Base-by-base conservation (phyloP, 1,284 basidiomycete species). In the Sporisorium reilianum region DNA sequence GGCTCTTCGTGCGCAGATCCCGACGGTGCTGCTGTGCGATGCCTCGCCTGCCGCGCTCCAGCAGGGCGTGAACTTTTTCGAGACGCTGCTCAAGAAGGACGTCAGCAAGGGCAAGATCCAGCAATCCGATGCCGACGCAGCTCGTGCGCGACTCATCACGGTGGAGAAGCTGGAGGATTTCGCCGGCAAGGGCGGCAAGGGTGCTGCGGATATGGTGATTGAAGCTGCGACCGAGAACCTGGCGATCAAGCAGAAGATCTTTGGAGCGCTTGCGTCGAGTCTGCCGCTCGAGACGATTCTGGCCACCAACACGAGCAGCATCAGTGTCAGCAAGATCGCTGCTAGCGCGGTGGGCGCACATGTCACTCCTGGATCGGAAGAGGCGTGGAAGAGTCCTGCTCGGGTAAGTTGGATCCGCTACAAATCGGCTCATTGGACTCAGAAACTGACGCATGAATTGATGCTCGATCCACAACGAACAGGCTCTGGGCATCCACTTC, bases 191-290 rank as follows among this genome's bases (percentile, higher is more conserved):
- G 61, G 60, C 10, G 45, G 44, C 48, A 77, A 78, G 92, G 86
- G 89, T 41, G 92, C 95, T 75, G 91, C 90, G 7, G 93, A 96
- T 81, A 90, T 97, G 89, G 92, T 94, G 42, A 88, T 97, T 58
- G 95, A 98, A 89, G 96, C 95, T 0, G 94, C 93, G 0, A 93
- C 94, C 5, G 95, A 98, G 86, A 90, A 91, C 56, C 86, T 97
- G 14, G 82, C 89, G 2, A 85, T 97, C 51, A 99, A 98, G 86
- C 88, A 91, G 73, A 87, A 87, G 12, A 90, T 98, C 69, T 97
- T 98, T 86, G 86, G 87, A 7, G 87, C 88, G 5, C 88, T 98
- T 18, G 90, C 91, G 20, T 87, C 88, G 46, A 89, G 90, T 67
- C 85, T 95, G 54, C 88, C 89, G 18, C 90, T 91, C 0, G 88